A percentile compares a stretch with the other conserved stretches of the same genome.
Evolutionary conservation across 108 stramenopile species (phyloP).

Genomic region (Pseudonitzschia delicatissima): DNA sequence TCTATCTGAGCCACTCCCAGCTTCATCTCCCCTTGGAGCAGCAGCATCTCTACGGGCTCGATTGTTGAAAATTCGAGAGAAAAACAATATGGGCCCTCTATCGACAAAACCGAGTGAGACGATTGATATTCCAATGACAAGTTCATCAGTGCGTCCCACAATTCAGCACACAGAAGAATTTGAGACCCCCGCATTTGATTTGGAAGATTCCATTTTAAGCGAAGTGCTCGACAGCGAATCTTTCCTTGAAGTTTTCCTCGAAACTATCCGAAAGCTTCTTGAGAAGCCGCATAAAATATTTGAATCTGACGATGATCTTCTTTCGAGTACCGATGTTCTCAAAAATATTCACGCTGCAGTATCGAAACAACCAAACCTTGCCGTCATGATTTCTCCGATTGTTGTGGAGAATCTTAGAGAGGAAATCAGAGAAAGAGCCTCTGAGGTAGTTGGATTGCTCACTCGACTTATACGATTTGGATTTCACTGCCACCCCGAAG

Average conservation of each 20-base stretch:
- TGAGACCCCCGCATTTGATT: not conserved
- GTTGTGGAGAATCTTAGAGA: conserved; percentile 21
- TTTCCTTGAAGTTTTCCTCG: conserved; percentile 15
- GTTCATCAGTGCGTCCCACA: not conserved
- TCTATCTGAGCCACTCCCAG: not conserved
- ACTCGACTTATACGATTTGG: conserved; percentile 59
- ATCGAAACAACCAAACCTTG: conserved; percentile 30
- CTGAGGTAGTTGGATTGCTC: conserved; percentile 31
- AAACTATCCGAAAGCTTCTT: conserved; percentile 26
- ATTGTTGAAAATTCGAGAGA: conserved; percentile 50
- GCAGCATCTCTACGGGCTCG: conserved; percentile 60
- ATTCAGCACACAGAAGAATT: not conserved
- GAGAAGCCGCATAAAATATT: conserved; percentile 16
- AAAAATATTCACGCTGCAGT: conserved; percentile 50
- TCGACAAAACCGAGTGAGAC: conserved; percentile 2
- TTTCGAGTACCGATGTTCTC: conserved; percentile 33
- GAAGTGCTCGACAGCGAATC: not conserved
- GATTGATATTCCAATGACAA: not conserved
- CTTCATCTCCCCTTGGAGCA: conserved; percentile 31
- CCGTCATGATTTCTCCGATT: conserved; percentile 6
- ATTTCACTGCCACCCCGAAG: conserved; percentile 37
- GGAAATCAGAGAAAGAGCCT: conserved; percentile 28
- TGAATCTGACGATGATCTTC: conserved; percentile 36
- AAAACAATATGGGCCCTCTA: conserved; percentile 9
- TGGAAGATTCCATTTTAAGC: not conserved